phyloP scores from a whole-genome alignment of 1,284 basidiomycete species.

The Tilletia setariae region DNA sequence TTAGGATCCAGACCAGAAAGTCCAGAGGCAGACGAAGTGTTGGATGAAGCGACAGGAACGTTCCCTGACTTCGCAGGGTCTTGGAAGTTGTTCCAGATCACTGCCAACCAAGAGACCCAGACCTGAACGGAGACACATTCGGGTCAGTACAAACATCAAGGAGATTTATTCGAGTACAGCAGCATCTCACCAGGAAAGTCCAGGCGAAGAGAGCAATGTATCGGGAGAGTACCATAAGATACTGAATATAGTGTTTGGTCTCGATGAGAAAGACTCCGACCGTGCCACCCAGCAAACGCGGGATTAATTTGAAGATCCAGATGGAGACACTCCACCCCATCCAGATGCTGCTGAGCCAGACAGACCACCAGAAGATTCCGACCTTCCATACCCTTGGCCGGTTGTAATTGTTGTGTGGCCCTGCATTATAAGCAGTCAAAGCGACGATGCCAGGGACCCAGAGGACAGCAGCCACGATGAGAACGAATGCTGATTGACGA shows the following conservation, averaged over 20 bases:
- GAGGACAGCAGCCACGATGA: conserved; percentile 35
- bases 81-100: conserved; percentile 48
- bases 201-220: conserved; percentile 67
- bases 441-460: conserved; percentile 66
- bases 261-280: conserved; percentile 54
- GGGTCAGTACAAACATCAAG: background rate
- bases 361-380: conserved; percentile 75
- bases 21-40: conserved; percentile 19
- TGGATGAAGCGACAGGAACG: background rate
- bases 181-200: conserved; percentile 60
- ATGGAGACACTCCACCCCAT: conserved; percentile 79
- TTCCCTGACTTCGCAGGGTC: conserved; percentile 25
- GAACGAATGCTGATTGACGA: conserved; percentile 24
- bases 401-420: conserved; percentile 60
- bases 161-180: background rate
- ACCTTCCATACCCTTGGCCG: conserved; percentile 59
- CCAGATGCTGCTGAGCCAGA: conserved; percentile 78
- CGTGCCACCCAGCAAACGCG: conserved; percentile 25
- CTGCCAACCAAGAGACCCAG: conserved; percentile 58
- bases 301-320: conserved; percentile 62
- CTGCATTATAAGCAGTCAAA: conserved; percentile 60
- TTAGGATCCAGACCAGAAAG: conserved; percentile 24
- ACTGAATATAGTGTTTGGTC: conserved; percentile 61
- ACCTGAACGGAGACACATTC: background rate
- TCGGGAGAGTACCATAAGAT: conserved; percentile 61